Evolutionary conservation across 352 stramenopile species (phyloP).

Genomic region (Phytophthora melonis): DNA sequence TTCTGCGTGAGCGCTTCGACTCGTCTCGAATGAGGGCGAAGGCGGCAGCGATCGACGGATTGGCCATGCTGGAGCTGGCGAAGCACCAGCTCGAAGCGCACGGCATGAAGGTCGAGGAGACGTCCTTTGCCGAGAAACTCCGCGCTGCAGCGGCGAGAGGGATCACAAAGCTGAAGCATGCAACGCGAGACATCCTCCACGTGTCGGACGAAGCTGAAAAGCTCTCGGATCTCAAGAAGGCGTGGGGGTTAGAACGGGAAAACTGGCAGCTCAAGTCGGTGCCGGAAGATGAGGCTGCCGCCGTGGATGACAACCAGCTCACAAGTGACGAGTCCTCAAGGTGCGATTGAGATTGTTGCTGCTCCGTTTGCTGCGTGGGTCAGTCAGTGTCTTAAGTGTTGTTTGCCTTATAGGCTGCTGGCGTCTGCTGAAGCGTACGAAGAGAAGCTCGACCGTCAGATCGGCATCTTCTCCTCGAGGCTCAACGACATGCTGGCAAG

Average conservation of each 20-base stretch:
- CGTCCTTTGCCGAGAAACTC: slow-evolving; percentile 64
- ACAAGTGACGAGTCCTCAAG: slow-evolving; percentile 20
- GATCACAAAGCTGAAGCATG: slow-evolving; percentile 56
- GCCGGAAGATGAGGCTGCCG: background rate
- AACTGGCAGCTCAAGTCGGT: slow-evolving; percentile 16
- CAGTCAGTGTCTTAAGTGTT: background rate
- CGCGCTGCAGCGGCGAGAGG: slow-evolving; percentile 41
- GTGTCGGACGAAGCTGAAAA: slow-evolving; percentile 52
- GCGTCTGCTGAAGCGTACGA: slow-evolving; percentile 53
- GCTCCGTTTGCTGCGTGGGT: background rate
- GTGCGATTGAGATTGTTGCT: background rate
- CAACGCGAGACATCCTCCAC: slow-evolving; percentile 42
- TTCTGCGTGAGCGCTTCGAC: slow-evolving; percentile 73
- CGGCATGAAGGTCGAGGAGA: slow-evolving; percentile 53
- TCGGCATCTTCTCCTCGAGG: slow-evolving; percentile 44
- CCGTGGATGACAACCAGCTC: background rate
- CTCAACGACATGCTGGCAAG: slow-evolving; percentile 45
- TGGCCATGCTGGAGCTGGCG: slow-evolving; percentile 61
- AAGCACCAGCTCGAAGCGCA: slow-evolving; percentile 65
- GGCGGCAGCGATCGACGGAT: slow-evolving; percentile 37
- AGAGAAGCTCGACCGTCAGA: slow-evolving; percentile 51
- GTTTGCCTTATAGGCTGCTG: slow-evolving; percentile 42
- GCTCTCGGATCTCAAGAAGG: slow-evolving; percentile 58
- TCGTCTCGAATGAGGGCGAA: slow-evolving; percentile 29
- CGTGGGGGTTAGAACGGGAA: slow-evolving; percentile 53